A percentile compares a stretch with the other conserved stretches of the same genome.
Conservation (phyloP, 2,329 filamentous ascomycete species). For the Elsinoe arachidis region DNA sequence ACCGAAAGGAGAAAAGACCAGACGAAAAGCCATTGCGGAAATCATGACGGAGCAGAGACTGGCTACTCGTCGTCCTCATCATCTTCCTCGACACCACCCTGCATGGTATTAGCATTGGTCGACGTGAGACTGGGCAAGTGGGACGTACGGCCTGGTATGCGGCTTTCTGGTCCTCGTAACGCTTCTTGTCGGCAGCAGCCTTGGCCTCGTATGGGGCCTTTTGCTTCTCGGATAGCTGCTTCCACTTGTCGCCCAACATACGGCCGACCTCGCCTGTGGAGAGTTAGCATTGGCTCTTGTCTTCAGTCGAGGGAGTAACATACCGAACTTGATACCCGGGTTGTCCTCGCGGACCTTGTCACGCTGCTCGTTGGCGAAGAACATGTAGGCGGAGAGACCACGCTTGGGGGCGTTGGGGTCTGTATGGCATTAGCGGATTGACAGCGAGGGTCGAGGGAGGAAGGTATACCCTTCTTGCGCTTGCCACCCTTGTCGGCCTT, state of each 20-base stretch:
- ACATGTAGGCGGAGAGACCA: constrained; percentile 99
- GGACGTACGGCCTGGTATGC: constrained; percentile 68
- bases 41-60: constrained; percentile 2
- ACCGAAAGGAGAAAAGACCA: constrained; percentile 14
- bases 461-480: constrained; percentile 59
- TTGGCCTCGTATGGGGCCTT: constrained; percentile 92
- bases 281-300: constrained; percentile 10
- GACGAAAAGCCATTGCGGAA: constrained; percentile 13
- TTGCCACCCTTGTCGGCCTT: constrained; percentile 41
- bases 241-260: constrained; percentile 97
- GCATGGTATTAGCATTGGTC: constrained; percentile 10
- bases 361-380: constrained; percentile 99
- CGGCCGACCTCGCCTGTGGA: constrained; percentile 82
- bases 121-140: background rate
- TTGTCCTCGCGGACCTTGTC: constrained; percentile 98
- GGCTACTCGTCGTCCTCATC: constrained; percentile 31
- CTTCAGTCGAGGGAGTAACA: constrained; percentile 23
- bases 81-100: constrained; percentile 27
- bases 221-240: constrained; percentile 89
- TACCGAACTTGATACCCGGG: constrained; percentile 93
- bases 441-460: background rate
- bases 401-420: constrained; percentile 98
- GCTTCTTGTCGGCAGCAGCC: constrained; percentile 96
- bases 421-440: constrained; percentile 30
- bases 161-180: constrained; percentile 96